Conservation (phyloP, 2,329 filamentous ascomycete species). For the Balansia obtecta region DNA sequence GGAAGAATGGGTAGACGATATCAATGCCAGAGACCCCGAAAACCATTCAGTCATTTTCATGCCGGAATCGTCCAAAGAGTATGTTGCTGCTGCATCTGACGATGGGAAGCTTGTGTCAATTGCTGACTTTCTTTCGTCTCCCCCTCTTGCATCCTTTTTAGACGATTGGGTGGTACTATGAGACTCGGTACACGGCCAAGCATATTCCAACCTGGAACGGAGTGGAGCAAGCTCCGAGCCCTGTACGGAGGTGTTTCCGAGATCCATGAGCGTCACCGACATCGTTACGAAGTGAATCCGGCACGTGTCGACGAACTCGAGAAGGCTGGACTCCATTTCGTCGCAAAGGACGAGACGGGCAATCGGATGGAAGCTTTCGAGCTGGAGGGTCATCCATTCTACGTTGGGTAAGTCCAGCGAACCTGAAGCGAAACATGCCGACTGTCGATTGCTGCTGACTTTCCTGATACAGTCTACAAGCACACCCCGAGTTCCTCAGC, state of each 20-base stretch:
- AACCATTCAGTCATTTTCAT: conserved; percentile 77
- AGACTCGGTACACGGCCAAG: conserved; percentile 65
- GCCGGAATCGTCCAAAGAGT: conserved; percentile 53
- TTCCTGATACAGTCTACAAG: conserved; percentile 50
- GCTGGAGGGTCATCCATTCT: conserved; percentile 72
- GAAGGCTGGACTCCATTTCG: conserved; percentile 56
- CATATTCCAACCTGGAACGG: conserved; percentile 60
- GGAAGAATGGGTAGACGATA: conserved; percentile 35
- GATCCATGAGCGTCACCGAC: conserved; percentile 67
- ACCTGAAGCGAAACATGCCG: not conserved
- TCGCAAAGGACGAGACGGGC: conserved; percentile 68
- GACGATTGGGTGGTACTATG: conserved; percentile 71
- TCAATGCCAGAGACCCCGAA: conserved; percentile 31
- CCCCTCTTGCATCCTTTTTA: not conserved
- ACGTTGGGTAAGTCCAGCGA: conserved; percentile 33
- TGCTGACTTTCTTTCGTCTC: not conserved
- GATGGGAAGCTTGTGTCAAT: not conserved
- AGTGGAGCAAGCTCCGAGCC: conserved; percentile 67
- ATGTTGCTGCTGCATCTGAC: not conserved
- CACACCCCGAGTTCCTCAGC: conserved; percentile 76
- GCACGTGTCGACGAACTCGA: conserved; percentile 58
- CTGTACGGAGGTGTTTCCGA: conserved; percentile 51
- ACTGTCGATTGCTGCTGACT: not conserved
- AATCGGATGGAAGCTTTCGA: conserved; percentile 77
- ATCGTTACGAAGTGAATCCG: conserved; percentile 87